Percentiles rank a stretch among this genome's conserved stretches.
These are phyloP conservation scores for Rhexocercosporidium sp. DNA, from an alignment of 2,329 filamentous ascomycete species.

Conservation along the genomic window DNA sequence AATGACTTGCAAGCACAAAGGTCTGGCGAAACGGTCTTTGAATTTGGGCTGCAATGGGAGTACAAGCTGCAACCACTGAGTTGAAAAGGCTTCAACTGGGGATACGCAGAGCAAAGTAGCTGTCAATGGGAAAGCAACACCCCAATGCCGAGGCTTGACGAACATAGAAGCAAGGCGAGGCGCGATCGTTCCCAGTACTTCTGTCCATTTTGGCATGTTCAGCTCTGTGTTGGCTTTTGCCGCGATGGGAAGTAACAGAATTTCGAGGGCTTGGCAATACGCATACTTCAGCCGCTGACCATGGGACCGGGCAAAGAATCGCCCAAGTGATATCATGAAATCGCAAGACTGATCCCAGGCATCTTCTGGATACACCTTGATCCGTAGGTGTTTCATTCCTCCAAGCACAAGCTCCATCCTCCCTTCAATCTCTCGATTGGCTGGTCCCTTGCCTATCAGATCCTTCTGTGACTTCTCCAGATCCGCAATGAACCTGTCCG, in stretches of 20 bases:
- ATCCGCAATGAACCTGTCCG: constrained; percentile 80
- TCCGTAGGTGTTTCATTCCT: constrained; percentile 87
- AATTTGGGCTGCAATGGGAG: constrained; percentile 78
- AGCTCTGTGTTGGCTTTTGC: constrained; percentile 80
- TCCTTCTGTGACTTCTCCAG: constrained; percentile 80
- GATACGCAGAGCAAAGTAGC: constrained; percentile 89
- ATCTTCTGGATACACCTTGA: constrained; percentile 75
- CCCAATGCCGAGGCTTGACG: constrained; percentile 91
- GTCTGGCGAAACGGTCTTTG: constrained; percentile 81
- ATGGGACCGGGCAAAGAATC: constrained; percentile 82
- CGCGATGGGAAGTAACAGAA: constrained; percentile 84
- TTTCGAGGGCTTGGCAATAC: constrained; percentile 91
- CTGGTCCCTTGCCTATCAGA: constrained; percentile 70
- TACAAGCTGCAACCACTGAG: constrained; percentile 86
- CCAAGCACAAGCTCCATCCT: constrained; percentile 86
- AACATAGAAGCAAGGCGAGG: constrained; percentile 84
- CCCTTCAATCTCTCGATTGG: constrained; percentile 72
- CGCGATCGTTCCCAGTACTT: constrained; percentile 80
- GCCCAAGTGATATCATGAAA: constrained; percentile 81
- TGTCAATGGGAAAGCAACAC: constrained; percentile 84
- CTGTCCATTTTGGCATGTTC: constrained; percentile 81
- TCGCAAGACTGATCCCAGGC: constrained; percentile 88
- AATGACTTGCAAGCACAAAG: constrained; percentile 84
- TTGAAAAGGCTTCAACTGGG: constrained; percentile 78
- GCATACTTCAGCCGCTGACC: constrained; percentile 90